Base-by-base conservation (phyloP, 352 stramenopile genomes). In the Globisporangium polare region DNA sequence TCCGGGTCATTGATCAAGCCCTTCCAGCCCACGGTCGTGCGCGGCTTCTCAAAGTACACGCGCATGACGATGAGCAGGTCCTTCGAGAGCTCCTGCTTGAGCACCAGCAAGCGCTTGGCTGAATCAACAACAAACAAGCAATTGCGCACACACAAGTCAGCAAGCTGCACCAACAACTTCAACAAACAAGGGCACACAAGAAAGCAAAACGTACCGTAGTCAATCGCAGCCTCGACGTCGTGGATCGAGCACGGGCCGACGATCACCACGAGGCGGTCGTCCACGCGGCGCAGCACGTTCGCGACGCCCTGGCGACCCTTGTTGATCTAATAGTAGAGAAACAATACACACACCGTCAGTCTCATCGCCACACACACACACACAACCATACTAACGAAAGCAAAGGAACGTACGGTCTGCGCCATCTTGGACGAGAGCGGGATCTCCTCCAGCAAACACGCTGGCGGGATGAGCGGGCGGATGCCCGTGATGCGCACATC, bases 41-140 rank as follows among this genome's bases (percentile, higher is more conserved):
- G 83, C 26, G 88, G 88, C 69, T 96, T 96, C 63, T 96, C 88
- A 64, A 96, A 96, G 78, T 96, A 96, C 63, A 94, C 84, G 52
- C 88, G 87, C 88, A 96, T 96, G 67, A 96, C 69, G 59, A 96
- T 92, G 35, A 95, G 66, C 58, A 96, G 65, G 64, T 96, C 88
- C 57, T 92, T 79, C 46, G 78, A 78, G 29, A 96, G 64, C 67
- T 89, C 75, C 56, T 92, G 83, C 62, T 80, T 78, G 6, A 96
- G 22, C 35, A 75, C 61, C 50, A 90, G 70, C 33, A 95, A 77
- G 29, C 83, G 77, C 62, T 63, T 56, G n/a, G 80, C 86, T 56
- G n/a, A 13, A n/a, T 0, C 37, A 43, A 37, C 31, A 24, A 42
- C 7, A 22, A 39, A 6, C 27, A 53, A 24, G 12, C 15, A 24